Evolutionary conservation across 179 eudicot species (phyloP), one percentile per base, ranked within the genome.

Genomic region (Beta corolliflora): DNA sequence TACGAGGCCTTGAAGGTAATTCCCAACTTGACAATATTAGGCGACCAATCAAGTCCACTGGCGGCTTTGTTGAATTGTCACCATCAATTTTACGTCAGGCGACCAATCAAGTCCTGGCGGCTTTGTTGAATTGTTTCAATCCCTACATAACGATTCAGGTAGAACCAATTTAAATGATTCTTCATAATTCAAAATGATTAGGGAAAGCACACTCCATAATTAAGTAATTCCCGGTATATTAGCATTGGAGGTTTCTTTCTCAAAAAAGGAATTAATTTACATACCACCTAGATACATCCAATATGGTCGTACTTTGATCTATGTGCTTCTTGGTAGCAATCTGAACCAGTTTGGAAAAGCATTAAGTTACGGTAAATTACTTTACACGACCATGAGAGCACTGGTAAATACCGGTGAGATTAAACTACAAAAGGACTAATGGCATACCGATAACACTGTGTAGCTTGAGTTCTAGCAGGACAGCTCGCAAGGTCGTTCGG

Each of bases 281-380:
- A 44, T 90, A 95, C 99, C 97, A 96, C 98, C 99, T 98, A 72
- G 92, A 91, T 53, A 96, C 99, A 84, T 94, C 99, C 87, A 96
- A 83, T 74, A 96, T 96, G 76, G 98, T 92, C 55, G 98, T 96
- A 88, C 99, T 92, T 81, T 94, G 98, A 80, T 96, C 97, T 76
- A 96, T 89, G 85, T 92, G 98, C 84, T 77, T 92, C 85, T 92
- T 92, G 46, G 93, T 90, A 45, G 98, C 89, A 75, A 96, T 82
- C 46, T n/a, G 97, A 91, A 83, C 99, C 94, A 48, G 99, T n/a
- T 93, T 46, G 99, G 96, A 86, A 94, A 91, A n/a, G n/a, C n/a
- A n/a, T n/a, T n/a, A n/a, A n/a, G n/a, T n/a, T n/a, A n/a, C n/a
- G n/a, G 4, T 52, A 53, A 7, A 66, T 2, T 29, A n/a, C n/a